phyloP scores from a whole-genome alignment of 257 asterid species.

The Scutellaria minor region DNA sequence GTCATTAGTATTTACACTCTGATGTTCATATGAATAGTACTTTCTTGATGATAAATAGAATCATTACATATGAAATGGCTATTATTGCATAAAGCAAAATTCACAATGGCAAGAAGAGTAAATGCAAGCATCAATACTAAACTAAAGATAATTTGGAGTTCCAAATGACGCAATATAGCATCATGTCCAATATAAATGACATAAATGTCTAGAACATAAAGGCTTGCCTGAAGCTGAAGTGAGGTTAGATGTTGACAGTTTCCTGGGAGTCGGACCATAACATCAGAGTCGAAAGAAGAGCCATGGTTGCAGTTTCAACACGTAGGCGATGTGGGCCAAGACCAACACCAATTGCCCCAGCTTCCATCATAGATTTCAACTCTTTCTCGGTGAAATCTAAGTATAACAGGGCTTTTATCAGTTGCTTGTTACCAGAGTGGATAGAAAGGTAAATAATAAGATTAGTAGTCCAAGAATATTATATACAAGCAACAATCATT shows the following conservation, averaged over 20 bases:
- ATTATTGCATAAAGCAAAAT: constrained; percentile 4
- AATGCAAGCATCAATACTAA: background rate
- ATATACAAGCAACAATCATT: constrained; percentile 11
- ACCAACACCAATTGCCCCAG: constrained; percentile 78
- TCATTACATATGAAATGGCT: background rate
- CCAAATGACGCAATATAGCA: background rate
- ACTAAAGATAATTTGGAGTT: background rate
- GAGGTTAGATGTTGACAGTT: constrained; percentile 37
- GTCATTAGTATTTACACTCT: constrained; percentile 7
- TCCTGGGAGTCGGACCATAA: constrained; percentile 76
- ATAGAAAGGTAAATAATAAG: background rate
- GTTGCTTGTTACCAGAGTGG: constrained; percentile 26
- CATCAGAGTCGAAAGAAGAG: constrained; percentile 80
- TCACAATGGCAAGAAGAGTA: background rate
- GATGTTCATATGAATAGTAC: constrained; percentile 1
- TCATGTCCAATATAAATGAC: background rate
- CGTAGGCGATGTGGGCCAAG: constrained; percentile 93
- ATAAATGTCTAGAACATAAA: constrained; percentile 30
- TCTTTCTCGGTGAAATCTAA: constrained; percentile 83
- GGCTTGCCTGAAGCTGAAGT: constrained; percentile 54
- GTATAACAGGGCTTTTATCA: constrained; percentile 21
- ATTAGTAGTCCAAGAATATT: constrained; percentile 17
- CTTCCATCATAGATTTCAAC: constrained; percentile 61
- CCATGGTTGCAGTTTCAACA: constrained; percentile 91
- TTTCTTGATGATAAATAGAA: background rate